Conservation (phyloP, 2,329 filamentous ascomycete species). For the Pleomassaria siparia region DNA sequence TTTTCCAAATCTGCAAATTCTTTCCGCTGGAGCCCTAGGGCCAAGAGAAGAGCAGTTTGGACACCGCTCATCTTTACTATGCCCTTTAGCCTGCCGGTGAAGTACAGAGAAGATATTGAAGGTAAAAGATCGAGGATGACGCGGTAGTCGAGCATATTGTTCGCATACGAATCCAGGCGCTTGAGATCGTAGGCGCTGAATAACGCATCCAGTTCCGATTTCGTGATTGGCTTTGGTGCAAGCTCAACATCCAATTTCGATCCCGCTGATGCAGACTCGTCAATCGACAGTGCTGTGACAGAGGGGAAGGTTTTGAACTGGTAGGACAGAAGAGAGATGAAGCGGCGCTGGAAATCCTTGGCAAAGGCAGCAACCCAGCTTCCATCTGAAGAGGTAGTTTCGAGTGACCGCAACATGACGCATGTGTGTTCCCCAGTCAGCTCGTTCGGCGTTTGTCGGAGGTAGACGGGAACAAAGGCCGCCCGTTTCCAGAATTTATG, state of each 20-base stretch:
- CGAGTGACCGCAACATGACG: slow-evolving; percentile 88
- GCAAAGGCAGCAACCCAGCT: slow-evolving; percentile 90
- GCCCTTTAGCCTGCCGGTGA: slow-evolving; percentile 70
- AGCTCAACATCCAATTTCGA: slow-evolving; percentile 62
- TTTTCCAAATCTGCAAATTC: slow-evolving; percentile 77
- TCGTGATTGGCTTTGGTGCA: slow-evolving; percentile 63
- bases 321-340: slow-evolving; percentile 85
- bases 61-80: slow-evolving; percentile 75
- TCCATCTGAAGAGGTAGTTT: slow-evolving; percentile 58
- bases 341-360: slow-evolving; percentile 92
- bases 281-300: slow-evolving; percentile 78
- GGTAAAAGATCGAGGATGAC: slow-evolving; percentile 94
- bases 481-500: slow-evolving; percentile 98
- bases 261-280: slow-evolving; percentile 78
- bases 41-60: slow-evolving; percentile 85
- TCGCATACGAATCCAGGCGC: slow-evolving; percentile 90
- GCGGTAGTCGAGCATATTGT: slow-evolving; percentile 97
- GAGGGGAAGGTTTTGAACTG: slow-evolving; percentile 84
- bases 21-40: slow-evolving; percentile 85
- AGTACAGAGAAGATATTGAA: slow-evolving; percentile 78
- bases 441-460: slow-evolving; percentile 93
- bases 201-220: slow-evolving; percentile 72
- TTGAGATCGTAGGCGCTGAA: slow-evolving; percentile 94
- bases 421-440: slow-evolving; percentile 96
- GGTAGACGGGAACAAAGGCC: slow-evolving; percentile 83